Evolutionary conservation across 768 basidiomycete genomes (phyloP), one percentile per base, ranked within the genome.

Genomic region (Hygrocybe coccinea): DNA sequence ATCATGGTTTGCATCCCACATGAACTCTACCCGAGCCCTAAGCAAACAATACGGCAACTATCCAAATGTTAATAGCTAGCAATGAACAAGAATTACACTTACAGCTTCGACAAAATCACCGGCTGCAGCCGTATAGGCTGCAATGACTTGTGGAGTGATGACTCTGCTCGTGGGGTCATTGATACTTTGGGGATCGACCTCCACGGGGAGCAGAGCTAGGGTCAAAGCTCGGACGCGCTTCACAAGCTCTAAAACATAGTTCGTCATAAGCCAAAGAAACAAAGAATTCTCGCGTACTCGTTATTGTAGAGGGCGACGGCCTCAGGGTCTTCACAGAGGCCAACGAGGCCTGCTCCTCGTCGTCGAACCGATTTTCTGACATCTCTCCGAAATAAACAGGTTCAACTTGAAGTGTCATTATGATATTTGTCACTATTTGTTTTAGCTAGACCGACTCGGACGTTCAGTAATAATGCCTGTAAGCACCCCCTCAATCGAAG

Each of bases 61-160:
- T 29, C 41, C 35, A 5, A 47, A 41, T 39, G 33, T 22, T 11
- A 14, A 52, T 15, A 47, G 43, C 50, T 38, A 51, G 11, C 34
- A 14, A 25, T 41, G 22, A 53, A 58, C 44, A 12, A 36, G 51
- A 24, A 21, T 22, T 56, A 25, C 24, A 66, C 85, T 60, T 64
- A 94, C 91, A 22, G 90, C 89, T 65, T 93, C 89, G 15, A 76
- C 69, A 65, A 94, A 94, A 70, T 95, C 92, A 5, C 95, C 95
- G 7, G 89, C 94, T 21, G 91, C 87, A 49, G 80, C 81, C 24
- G 76, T 79, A 64, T 86, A 97, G 1, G 92, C 83, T 38, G 76
- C 74, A 56, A 97, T 80, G 44, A 95, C 89, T 50, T 77, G 75
- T 0, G 87, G 87, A 0, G 91, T 94, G 43, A 95, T 89, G 50